A percentile compares a stretch with the other conserved stretches of the same genome.
phyloP scores from a whole-genome alignment of 2,329 filamentous ascomycete genomes.

The Aspergillus brasiliensis region DNA sequence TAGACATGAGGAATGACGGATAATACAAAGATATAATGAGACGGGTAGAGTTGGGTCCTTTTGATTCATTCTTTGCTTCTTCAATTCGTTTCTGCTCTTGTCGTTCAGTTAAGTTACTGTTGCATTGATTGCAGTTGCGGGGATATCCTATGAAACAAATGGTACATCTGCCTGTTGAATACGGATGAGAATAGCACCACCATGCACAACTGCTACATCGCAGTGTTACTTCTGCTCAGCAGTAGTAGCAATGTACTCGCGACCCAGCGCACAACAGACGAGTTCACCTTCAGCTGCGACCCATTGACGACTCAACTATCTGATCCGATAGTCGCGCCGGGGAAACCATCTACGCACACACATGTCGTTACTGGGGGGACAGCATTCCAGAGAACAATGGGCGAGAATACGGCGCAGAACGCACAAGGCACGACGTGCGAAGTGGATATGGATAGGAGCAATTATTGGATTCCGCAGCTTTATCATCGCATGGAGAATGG shows the following conservation, averaged over 20 bases:
- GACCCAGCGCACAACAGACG: conserved; percentile 10
- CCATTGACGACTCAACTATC: conserved; percentile 34
- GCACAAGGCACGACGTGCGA: conserved; percentile 56
- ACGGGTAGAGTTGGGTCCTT: too few species aligned
- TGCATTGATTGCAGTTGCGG: too few species aligned
- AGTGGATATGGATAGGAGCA: conserved; percentile 68
- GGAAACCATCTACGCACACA: conserved; percentile 60
- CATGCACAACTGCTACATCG: background rate
- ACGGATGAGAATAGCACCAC: too few species aligned
- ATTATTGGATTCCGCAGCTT: conserved; percentile 76
- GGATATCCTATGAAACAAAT: too few species aligned
- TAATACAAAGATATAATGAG: too few species aligned
- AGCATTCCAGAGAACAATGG: conserved; percentile 65
- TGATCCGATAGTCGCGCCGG: conserved; percentile 70
- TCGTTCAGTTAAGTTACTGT: too few species aligned
- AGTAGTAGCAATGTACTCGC: background rate
- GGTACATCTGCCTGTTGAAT: too few species aligned
- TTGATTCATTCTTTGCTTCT: too few species aligned
- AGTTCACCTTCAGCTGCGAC: conserved; percentile 27
- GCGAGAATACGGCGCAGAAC: conserved; percentile 57
- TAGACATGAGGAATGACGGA: too few species aligned
- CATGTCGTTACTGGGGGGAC: conserved; percentile 72
- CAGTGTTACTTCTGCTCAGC: background rate
- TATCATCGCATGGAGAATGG: conserved; percentile 54
- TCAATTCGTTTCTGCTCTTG: too few species aligned